A percentile compares a stretch with the other conserved stretches of the same genome.
Conservation (phyloP, 495 filamentous ascomycete genomes). For the Thozetella sp. region DNA sequence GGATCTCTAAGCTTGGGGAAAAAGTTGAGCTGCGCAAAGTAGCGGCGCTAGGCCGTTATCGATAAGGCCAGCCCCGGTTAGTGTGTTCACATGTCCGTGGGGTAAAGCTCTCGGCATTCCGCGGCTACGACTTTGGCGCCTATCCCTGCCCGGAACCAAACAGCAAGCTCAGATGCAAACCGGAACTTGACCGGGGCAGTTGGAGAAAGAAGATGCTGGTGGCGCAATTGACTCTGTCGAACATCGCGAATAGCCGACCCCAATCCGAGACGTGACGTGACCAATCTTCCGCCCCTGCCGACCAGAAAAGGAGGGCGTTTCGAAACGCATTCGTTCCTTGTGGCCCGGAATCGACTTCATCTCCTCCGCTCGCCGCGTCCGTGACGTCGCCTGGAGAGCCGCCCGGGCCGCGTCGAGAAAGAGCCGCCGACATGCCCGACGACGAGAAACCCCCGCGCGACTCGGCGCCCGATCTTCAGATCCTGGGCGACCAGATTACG, state of each 20-base stretch:
- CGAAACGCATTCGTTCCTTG: too few species aligned
- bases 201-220: neutral
- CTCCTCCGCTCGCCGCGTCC: too few species aligned
- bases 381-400: too few species aligned
- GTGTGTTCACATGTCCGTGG: constrained; percentile 1
- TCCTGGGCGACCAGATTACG: constrained; percentile 76
- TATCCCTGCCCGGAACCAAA: neutral
- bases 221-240: too few species aligned
- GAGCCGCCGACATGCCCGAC: constrained; percentile 28
- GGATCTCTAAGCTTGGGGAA: neutral
- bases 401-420: neutral
- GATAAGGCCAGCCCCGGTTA: too few species aligned
- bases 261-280: too few species aligned
- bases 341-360: too few species aligned
- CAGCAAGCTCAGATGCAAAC: constrained; percentile 1
- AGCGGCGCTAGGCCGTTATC: neutral
- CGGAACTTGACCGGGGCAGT: neutral
- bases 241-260: too few species aligned
- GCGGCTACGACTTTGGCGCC: neutral
- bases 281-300: too few species aligned
- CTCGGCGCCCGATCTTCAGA: constrained; percentile 80
- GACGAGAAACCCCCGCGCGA: constrained; percentile 34
- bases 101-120: neutral
- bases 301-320: too few species aligned
- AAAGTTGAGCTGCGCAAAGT: neutral